Evolutionary conservation across 2,329 filamentous ascomycete genomes (phyloP).

Genomic region (Colletotrichum melonis): DNA sequence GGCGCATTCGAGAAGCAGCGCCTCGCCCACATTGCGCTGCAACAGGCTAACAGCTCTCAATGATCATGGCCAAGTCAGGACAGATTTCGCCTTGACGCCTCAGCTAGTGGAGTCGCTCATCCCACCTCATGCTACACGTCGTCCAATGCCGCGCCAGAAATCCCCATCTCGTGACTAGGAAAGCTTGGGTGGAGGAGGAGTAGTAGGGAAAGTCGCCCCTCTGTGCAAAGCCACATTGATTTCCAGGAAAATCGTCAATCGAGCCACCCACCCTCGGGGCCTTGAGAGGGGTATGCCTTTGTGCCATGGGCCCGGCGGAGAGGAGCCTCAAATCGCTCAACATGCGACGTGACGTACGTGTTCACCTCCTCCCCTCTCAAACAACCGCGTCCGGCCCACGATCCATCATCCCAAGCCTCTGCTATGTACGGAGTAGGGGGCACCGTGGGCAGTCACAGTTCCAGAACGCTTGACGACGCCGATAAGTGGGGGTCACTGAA

Average conservation of each 20-base stretch:
- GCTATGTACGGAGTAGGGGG: background rate
- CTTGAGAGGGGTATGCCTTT: background rate
- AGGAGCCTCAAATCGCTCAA: slow-evolving; percentile 17
- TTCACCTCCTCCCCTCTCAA: background rate
- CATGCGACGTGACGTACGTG: slow-evolving; percentile 24
- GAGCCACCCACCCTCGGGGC: background rate
- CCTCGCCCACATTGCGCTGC: background rate
- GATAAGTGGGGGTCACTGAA: background rate
- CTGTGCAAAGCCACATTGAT: background rate
- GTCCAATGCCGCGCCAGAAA: background rate
- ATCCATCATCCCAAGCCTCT: background rate
- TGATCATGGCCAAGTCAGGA: background rate
- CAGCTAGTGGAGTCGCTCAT: background rate
- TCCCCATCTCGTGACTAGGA: background rate
- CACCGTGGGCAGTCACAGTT: background rate
- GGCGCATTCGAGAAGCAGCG: background rate
- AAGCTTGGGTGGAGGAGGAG: background rate
- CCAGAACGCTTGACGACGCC: background rate
- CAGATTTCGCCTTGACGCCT: background rate
- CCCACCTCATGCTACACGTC: background rate
- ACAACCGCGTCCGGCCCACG: background rate
- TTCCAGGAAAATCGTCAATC: background rate
- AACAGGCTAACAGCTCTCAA: background rate
- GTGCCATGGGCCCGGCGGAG: background rate
- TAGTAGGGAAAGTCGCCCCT: background rate